Percentiles rank a stretch among this genome's conserved stretches.
These are phyloP conservation scores for Suillus decipiens DNA, from an alignment of 768 basidiomycete species.

Conservation along the genomic window DNA sequence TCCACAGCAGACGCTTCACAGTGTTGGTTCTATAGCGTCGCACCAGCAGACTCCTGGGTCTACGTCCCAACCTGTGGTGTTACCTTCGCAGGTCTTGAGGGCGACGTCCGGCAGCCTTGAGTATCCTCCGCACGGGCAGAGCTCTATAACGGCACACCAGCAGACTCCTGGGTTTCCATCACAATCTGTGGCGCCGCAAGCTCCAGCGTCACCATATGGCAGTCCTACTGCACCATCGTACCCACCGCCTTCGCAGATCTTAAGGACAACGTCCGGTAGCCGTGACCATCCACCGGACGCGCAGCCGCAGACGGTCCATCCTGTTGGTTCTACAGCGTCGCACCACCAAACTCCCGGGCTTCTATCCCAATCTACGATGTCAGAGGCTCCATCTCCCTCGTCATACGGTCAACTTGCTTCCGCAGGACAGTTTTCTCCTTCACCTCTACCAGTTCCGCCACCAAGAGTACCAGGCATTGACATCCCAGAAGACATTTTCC, in stretches of 20 bases:
- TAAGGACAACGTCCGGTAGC: conserved; percentile 24
- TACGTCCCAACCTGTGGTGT: background rate
- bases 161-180: background rate
- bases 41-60: conserved; percentile 17
- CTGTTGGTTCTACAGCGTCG: conserved; percentile 12
- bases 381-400: background rate
- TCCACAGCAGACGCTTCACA: conserved; percentile 11
- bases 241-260: conserved; percentile 25
- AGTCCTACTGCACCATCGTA: conserved; percentile 25
- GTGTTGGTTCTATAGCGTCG: conserved; percentile 9
- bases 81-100: conserved; percentile 19
- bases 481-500: conserved; percentile 5
- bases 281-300: conserved; percentile 24
- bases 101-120: conserved; percentile 25
- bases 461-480: conserved; percentile 19
- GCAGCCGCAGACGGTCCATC: conserved; percentile 14
- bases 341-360: conserved; percentile 17
- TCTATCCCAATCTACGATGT: background rate
- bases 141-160: conserved; percentile 20
- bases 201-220: background rate
- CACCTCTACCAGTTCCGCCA: conserved; percentile 31
- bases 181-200: background rate
- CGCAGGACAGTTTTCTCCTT: conserved; percentile 27
- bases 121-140: conserved; percentile 14
- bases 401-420: background rate